Evolutionary conservation across 192 early-diverging fungal genomes (phyloP), one percentile per base, ranked within the genome.

Genomic region (Rhizophagus clarus): DNA sequence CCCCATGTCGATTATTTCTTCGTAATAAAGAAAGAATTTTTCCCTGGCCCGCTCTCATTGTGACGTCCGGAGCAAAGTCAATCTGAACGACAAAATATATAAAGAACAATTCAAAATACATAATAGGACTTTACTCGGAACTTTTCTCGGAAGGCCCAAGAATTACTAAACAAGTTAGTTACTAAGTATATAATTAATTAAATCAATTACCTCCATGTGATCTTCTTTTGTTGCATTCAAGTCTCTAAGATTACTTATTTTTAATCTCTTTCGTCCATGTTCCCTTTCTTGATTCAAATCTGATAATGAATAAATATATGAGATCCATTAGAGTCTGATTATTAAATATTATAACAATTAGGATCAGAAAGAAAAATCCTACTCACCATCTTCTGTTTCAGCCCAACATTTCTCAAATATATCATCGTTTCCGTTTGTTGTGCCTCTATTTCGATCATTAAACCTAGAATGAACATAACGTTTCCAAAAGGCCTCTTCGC

Each of bases 1-100:
- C 90, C 4, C 95, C 95, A 76, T 97, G 96, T 62, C 94, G 91
- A 80, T 99, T 99, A 81, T 96, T 96, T 31, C 93, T 83, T 63
- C 96, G 83, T 74, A 99, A 93, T 24, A 99, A 86, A 14, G 95
- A 90, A 64, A 95, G 88, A 20, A 88, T 89, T n/a, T 94, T 87
- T 29, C 76, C 81, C 37, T 80, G 47, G 28, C 94, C 93, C 0
- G 95, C 84, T 37, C 84, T 84, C 96, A 97, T 97, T 0, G 95
- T 95, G 60, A 91, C 85, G 84, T 97, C 95, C 4, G 94, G 93
- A 11, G 81, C 86, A 82, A 94, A 96, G 1, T 94, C 95, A 5
- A 89, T 89, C 81, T 90, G 74, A 62, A 11, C 11, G 42, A 45
- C 12, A 26, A 72, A 47, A 15, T 32, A 14, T 20, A 32, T n/a